Conservation (phyloP, 768 basidiomycete species). For the Trametes villosa region DNA sequence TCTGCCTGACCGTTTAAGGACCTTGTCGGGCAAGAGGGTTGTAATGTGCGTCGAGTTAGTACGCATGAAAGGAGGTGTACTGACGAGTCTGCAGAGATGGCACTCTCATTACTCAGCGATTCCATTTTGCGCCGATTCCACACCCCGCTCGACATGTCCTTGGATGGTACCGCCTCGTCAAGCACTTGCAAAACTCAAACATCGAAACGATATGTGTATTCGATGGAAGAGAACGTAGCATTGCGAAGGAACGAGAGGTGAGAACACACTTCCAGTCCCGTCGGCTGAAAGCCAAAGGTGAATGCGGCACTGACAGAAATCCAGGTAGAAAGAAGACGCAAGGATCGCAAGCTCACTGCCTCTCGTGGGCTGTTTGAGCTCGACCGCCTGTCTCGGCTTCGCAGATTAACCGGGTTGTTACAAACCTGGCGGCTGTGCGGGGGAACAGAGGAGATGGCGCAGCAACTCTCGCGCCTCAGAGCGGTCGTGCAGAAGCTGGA, state of each 20-base stretch:
- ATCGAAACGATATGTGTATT: slow-evolving; percentile 78
- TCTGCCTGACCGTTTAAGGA: slow-evolving; percentile 65
- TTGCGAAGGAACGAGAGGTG: slow-evolving; percentile 77
- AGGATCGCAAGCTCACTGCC: slow-evolving; percentile 49
- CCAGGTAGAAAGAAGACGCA: slow-evolving; percentile 62
- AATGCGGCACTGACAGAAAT: background rate
- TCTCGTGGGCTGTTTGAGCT: slow-evolving; percentile 62
- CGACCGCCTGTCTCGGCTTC: slow-evolving; percentile 59
- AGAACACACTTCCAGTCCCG: slow-evolving; percentile 22
- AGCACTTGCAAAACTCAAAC: slow-evolving; percentile 59
- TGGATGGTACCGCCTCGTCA: slow-evolving; percentile 75
- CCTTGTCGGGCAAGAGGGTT: slow-evolving; percentile 66
- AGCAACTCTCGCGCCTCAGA: background rate
- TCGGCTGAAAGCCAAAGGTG: background rate
- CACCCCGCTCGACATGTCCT: slow-evolving; percentile 72
- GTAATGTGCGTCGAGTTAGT: slow-evolving; percentile 61
- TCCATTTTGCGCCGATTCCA: slow-evolving; percentile 71
- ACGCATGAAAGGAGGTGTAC: slow-evolving; percentile 2
- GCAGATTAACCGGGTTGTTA: slow-evolving; percentile 34
- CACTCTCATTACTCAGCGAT: slow-evolving; percentile 81
- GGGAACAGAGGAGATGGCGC: slow-evolving; percentile 31
- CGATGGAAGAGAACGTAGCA: slow-evolving; percentile 69
- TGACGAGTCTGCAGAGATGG: slow-evolving; percentile 61
- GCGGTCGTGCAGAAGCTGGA: background rate
- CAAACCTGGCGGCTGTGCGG: slow-evolving; percentile 23